These are phyloP conservation scores for Xylaria grammica DNA, from an alignment of 495 filamentous ascomycete genomes.

Conservation along the genomic window DNA sequence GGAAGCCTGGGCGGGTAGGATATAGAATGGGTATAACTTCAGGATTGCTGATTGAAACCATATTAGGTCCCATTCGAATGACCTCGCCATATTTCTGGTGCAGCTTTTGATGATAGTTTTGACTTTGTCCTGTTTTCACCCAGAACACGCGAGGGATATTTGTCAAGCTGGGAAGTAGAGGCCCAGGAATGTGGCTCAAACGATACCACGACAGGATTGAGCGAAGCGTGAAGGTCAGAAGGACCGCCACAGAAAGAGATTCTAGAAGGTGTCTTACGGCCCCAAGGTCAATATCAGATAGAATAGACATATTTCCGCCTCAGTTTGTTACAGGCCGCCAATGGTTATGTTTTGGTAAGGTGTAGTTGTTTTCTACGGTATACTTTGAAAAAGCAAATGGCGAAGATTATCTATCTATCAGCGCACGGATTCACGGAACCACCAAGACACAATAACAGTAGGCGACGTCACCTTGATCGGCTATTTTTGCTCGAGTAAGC, in stretches of 20 bases:
- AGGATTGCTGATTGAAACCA: slow-evolving; percentile 47
- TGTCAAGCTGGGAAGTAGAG: slow-evolving; percentile 44
- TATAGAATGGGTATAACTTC: slow-evolving; percentile 41
- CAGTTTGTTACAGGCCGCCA: not conserved
- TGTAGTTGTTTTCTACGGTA: too few species aligned
- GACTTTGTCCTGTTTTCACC: slow-evolving; percentile 35
- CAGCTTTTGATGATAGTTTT: slow-evolving; percentile 35
- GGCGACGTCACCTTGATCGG: not conserved
- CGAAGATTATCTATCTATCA: not conserved
- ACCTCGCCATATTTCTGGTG: slow-evolving; percentile 54
- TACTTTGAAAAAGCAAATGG: too few species aligned
- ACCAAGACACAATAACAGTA: not conserved
- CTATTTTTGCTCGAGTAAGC: not conserved
- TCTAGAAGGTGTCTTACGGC: not conserved
- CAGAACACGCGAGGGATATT: slow-evolving; percentile 40
- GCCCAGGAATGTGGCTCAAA: slow-evolving; percentile 51
- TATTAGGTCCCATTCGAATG: slow-evolving; percentile 56
- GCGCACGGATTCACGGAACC: not conserved
- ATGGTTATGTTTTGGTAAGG: not conserved
- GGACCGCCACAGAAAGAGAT: not conserved
- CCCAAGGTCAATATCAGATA: slow-evolving; percentile 6
- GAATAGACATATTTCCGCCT: not conserved
- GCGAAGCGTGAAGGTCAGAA: not conserved
- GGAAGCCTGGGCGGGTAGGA: slow-evolving; percentile 30
- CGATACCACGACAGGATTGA: slow-evolving; percentile 7